Evolutionary conservation across 2,329 filamentous ascomycete species (phyloP), one percentile per base, ranked within the genome.

Genomic region (Spiromastix sp.): DNA sequence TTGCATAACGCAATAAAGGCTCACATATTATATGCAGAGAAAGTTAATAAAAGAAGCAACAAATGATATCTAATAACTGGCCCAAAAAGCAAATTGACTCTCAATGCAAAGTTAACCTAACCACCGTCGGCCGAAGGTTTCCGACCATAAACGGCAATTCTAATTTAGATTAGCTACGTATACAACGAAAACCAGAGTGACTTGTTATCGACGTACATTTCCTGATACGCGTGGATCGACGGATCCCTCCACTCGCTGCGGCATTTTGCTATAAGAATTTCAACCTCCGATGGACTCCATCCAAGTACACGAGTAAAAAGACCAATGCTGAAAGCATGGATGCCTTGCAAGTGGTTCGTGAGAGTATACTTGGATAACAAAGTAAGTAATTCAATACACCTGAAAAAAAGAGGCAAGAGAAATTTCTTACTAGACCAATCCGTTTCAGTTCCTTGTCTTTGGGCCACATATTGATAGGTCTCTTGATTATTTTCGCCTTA

Each of bases 171-270:
- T n/a, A n/a, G n/a, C n/a, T n/a, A n/a, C n/a, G n/a, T n/a, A n/a
- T n/a, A n/a, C n/a, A n/a, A n/a, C n/a, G 15, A 19, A 16, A 11
- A 25, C 9, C 10, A 26, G n/a, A n/a, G 5, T 5, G 16, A 28
- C 15, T 9, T 28, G 12, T 10, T 10, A 6, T 34, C 12, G 18
- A 30, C 40, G 16, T 24, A 42, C 37, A 42, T 24, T 7, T 36
- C 37, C 17, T 32, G 31, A 42, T 48, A 49, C 3, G 47, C 40
- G 38, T 49, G 47, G 29, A 48, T 46, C 10, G 35, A 30, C 25
- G 35, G 28, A 36, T 44, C 30, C 11, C 42, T 42, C 32, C 47
- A 34, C 32, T 48, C 46, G 16, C 34, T 40, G 22, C 43, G 40
- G 30, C 45, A 34, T 19, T 41, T 39, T 18, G 43, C 38, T 27